phyloP scores from a whole-genome alignment of 2,329 filamentous ascomycete species.

The Exophiala lecanii-corni region DNA sequence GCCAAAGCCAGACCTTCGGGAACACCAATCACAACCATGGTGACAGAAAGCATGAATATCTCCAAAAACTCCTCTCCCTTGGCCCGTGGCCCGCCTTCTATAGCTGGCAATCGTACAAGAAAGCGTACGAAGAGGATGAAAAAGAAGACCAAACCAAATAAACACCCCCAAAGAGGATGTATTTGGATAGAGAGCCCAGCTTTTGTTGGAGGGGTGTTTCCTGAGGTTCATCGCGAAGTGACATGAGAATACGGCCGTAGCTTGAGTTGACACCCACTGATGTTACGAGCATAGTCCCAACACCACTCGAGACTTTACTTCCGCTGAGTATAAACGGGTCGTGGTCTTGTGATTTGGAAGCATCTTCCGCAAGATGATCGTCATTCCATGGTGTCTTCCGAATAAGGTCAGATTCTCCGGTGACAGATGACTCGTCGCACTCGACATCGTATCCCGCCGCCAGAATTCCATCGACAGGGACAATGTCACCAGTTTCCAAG shows the following conservation, averaged over 20 bases:
- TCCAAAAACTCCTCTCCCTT: conserved; percentile 57
- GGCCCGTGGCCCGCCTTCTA: conserved; percentile 40
- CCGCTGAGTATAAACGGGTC: conserved; percentile 80
- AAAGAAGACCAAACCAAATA: conserved; percentile 68
- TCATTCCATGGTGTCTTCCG: conserved; percentile 63
- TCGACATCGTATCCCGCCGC: conserved; percentile 62
- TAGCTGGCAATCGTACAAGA: conserved; percentile 55
- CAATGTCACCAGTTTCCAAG: conserved; percentile 67
- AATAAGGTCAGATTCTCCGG: conserved; percentile 69
- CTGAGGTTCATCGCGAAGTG: conserved; percentile 69
- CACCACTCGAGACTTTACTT: conserved; percentile 69
- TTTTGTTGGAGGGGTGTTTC: conserved; percentile 75
- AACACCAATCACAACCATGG: conserved; percentile 56
- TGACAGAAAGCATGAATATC: conserved; percentile 56
- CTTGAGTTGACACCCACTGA: conserved; percentile 71
- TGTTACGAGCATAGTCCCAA: conserved; percentile 71
- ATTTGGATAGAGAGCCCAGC: conserved; percentile 70
- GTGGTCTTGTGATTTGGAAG: conserved; percentile 57
- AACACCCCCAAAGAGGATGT: conserved; percentile 71
- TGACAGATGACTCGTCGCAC: conserved; percentile 71
- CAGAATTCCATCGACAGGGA: conserved; percentile 68
- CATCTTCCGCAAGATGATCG: conserved; percentile 56
- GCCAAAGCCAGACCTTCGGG: conserved; percentile 58
- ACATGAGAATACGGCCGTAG: conserved; percentile 74
- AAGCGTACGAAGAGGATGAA: conserved; percentile 76